These are phyloP conservation scores for Kodamaea laetipori DNA, from an alignment of 805 yeast genomes.

Conservation along the genomic window DNA sequence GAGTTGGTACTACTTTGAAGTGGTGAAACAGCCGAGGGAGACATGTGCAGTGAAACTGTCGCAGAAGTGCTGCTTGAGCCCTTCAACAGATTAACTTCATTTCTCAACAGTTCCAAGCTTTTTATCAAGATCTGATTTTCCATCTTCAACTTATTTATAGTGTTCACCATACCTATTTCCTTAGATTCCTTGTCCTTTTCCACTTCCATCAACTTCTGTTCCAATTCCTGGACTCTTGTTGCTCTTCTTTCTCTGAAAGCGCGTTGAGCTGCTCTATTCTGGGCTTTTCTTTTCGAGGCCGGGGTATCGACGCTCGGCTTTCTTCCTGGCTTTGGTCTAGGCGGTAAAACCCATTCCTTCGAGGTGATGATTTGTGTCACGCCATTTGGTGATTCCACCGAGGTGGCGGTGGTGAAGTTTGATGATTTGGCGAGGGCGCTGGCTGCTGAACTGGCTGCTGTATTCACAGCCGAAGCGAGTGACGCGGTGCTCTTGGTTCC, in stretches of 20 bases:
- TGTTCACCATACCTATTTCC: conserved; percentile 56
- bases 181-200: conserved; percentile 66
- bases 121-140: conserved; percentile 49
- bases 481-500: background rate
- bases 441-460: conserved; percentile 7
- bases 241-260: conserved; percentile 90
- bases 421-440: background rate
- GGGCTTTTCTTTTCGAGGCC: conserved; percentile 84
- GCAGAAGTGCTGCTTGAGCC: background rate
- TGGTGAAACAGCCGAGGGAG: conserved; percentile 3
- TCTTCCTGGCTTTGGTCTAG: conserved; percentile 61
- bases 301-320: conserved; percentile 77
- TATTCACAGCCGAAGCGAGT: background rate
- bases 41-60: conserved; percentile 1
- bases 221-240: conserved; percentile 76
- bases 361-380: conserved; percentile 56
- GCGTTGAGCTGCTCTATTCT: conserved; percentile 90
- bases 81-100: conserved; percentile 29
- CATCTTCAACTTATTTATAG: conserved; percentile 49
- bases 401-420: background rate
- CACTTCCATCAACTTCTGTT: conserved; percentile 62
- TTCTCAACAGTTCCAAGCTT: conserved; percentile 44
- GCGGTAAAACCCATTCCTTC: conserved; percentile 61
- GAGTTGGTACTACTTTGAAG: background rate
- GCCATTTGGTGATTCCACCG: conserved; percentile 5